Conservation (phyloP, 352 stramenopile species). For the Phytopythium vexans region DNA sequence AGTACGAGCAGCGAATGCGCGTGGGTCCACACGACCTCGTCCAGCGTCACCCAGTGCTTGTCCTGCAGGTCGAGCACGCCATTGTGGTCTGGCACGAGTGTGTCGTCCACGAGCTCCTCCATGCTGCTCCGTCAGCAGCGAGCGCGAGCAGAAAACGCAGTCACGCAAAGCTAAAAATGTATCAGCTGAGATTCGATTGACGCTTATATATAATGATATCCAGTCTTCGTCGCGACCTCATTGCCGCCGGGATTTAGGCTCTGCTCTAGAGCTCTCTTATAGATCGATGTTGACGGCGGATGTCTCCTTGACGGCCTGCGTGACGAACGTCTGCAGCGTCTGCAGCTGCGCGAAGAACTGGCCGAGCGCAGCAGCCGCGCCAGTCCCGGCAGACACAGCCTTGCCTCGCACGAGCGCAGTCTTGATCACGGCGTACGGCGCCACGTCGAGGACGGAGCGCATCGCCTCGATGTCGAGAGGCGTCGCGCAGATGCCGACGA, state of each 20-base stretch:
- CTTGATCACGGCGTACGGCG: slow-evolving; percentile 41
- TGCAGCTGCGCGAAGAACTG: slow-evolving; percentile 33
- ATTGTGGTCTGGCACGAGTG: slow-evolving; percentile 62
- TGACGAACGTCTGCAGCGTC: slow-evolving; percentile 22
- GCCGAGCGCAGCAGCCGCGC: slow-evolving; percentile 15
- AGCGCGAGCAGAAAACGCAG: no score
- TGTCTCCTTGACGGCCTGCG: slow-evolving; percentile 8
- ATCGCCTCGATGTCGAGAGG: slow-evolving; percentile 25
- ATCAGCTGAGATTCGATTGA: no score
- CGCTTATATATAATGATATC: no score
- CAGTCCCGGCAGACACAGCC: slow-evolving; percentile 4
- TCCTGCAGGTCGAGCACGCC: slow-evolving; percentile 68
- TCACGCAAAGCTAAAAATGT: no score
- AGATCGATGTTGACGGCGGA: no score
- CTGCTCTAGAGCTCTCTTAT: no score
- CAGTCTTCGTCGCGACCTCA: no score
- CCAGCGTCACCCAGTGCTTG: slow-evolving; percentile 77
- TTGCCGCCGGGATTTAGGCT: no score
- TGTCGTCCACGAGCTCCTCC: slow-evolving; percentile 73
- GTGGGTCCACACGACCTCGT: slow-evolving; percentile 76
- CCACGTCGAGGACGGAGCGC: slow-evolving; percentile 21
- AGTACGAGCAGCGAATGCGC: slow-evolving; percentile 63
- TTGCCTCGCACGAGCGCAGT: slow-evolving; percentile 16
- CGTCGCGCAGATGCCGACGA: slow-evolving; percentile 29
- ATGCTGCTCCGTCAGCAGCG: slow-evolving; percentile 18